These are phyloP conservation scores for Pseudopithomyces chartarum DNA, from an alignment of 2,329 filamentous ascomycete species.

Conservation along the genomic window DNA sequence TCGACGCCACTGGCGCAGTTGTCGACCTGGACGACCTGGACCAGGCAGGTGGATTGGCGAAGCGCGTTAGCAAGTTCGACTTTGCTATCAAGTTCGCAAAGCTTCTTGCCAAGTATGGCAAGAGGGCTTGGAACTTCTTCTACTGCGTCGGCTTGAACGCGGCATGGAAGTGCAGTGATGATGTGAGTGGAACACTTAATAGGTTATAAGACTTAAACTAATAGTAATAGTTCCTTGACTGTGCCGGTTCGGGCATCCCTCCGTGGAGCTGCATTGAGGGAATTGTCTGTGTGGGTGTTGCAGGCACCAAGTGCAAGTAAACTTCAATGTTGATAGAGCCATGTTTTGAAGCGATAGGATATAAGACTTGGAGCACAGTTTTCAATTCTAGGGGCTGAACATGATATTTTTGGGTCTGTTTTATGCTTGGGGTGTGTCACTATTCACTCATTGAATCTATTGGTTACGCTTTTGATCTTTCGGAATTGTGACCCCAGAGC, in stretches of 20 bases:
- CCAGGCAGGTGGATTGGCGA: not conserved
- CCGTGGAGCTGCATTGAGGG: not conserved
- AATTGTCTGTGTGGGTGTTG: not conserved
- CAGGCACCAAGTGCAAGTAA: not conserved
- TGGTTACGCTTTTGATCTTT: not conserved
- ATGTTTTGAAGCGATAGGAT: not conserved
- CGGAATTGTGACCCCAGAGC: too few species aligned
- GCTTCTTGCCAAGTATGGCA: not conserved
- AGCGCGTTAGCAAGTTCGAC: not conserved
- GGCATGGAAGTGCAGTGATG: not conserved
- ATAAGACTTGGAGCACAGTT: not conserved
- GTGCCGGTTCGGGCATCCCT: not conserved
- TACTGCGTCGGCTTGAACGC: not conserved
- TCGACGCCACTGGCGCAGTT: not conserved
- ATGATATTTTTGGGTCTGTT: not conserved
- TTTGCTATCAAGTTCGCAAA: not conserved
- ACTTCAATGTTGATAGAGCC: not conserved
- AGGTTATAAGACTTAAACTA: not conserved
- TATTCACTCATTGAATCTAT: not conserved
- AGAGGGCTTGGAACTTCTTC: not conserved
- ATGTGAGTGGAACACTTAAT: not conserved
- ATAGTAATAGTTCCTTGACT: not conserved
- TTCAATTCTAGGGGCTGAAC: not conserved
- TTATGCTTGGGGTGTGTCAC: not conserved
- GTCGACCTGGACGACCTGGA: not conserved